Base-by-base conservation (phyloP, 257 asterid genomes). In the Gentiana macrophylla region DNA sequence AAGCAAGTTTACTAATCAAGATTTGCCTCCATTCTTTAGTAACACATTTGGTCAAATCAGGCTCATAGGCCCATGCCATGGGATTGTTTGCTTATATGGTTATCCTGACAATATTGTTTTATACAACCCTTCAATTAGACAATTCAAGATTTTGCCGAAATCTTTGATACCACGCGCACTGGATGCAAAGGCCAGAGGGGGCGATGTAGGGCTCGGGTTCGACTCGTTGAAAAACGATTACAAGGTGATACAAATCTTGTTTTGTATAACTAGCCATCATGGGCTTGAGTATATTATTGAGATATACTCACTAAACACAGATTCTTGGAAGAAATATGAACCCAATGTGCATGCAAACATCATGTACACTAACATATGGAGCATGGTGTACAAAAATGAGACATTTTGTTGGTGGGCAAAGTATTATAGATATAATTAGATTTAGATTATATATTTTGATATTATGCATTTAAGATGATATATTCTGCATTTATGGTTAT, bases 321-420 rank as follows among this genome's bases (percentile, higher is more conserved):
- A 79, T 53, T 63, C 71, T 0, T 80, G 89, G 93, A 78, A 38
- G 68, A 72, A 70, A 48, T 65, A 66, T 6, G 77, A 69, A 3
- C 37, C 15, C 2, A 2, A 0, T 3, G 67, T 80, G 33, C 89
- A 80, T 0, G 79, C 82, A 32, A 70, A 76, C 43, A 70, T 80
- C 10, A 77, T 74, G 79, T 73, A 67, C 57, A 49, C 74, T n/a
- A 79, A 69, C 50, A 47, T 68, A 1, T 84, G 79, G 84, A 80
- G 84, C 62, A 77, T 68, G 86, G 82, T 79, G 5, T 77, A 70
- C 68, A 79, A 62, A 53, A 74, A 72, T 32, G 70, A 67, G 51
- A 72, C 10, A 0, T 80, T 79, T 58, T 80, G 94, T n/a, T 80
- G 94, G 94, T 79, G 83, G 84, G 94, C 86, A 8, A n/a, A n/a